Base-by-base conservation (phyloP, 2,329 filamentous ascomycete species). In the Fusarium nodosum region DNA sequence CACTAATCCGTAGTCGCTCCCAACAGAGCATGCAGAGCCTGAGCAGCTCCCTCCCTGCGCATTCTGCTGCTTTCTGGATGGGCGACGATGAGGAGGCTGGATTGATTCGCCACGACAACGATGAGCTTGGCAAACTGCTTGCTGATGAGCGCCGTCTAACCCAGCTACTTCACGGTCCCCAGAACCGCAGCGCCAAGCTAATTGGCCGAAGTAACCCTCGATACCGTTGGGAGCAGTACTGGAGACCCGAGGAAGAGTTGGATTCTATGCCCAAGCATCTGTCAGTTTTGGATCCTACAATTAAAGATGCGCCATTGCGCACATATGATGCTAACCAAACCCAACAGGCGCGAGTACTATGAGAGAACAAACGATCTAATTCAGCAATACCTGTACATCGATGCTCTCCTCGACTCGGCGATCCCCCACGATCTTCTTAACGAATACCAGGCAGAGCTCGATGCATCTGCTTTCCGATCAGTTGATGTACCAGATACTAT, bases 371-470 rank as follows among this genome's bases (percentile, higher is more conserved):
- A 98, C 80, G 90, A 90, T 72, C 84, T 97, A 44, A 89, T 98
- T 62, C 92, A 96, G 78, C 92, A 97, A 77, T 98, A 97, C 78
- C 85, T 97, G 68, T 97, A 97, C 78, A 97, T 97, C 73, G 95
- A 97, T 80, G 88, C 91, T 54, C 84, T 98, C 59, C 86, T 98
- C 65, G 94, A 97, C 80, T 97, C 93, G 11, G 94, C 93, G 31
- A 87, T 97, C n/a, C 94, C 94, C 3, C 94, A 97, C 76, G 91
- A 95, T 74, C 84, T 98, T 45, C 89, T 98, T 60, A 94, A 97
- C 76, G 94, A 97, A 79, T 97, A 97, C 79, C 90, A 80, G 36
- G 78, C 90, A 68, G 83, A 91, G 68, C 82, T 89, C 51, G 83
- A 87, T 44, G 83, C 83, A 22, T 86, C 83, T 39, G 84, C 84